Evolutionary conservation across 345 rosid genomes (phyloP), one percentile per base, ranked within the genome.

Genomic region (Passiflora organensis): DNA sequence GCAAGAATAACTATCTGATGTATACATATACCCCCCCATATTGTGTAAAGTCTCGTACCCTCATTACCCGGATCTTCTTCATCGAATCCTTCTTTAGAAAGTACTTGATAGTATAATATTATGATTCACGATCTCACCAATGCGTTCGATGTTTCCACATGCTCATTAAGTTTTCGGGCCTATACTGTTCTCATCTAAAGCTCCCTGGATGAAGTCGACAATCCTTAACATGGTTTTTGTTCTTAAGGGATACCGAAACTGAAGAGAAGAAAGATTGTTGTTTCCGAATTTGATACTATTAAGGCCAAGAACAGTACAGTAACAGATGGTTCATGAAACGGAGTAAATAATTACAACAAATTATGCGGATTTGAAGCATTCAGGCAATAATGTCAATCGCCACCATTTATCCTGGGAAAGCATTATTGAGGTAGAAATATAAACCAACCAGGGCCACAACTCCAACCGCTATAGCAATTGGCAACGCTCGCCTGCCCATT

Each of bases 381-480:
- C 22, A 43, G 21, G 43, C 8, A n/a, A n/a, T 18, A 10, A 37
- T 43, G 20, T n/a, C 19, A 32, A 9, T 38, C 16, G 14, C 9
- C 34, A 46, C 24, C 50, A 10, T 51, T 53, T 48, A 76, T 8
- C 76, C 79, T 62, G 53, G 64, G 64, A 55, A 63, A 47, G 44
- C 24, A 32, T 41, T 70, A 70, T 82, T 88, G 69, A 91, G 81
- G 49, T 86, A 91, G 66, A 86, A 84, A 76, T 86, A 88, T 37
- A 91, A 62, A 23, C 69, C 98, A 57, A 76, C 93, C 10, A 91
- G 89, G 37, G 73, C 89, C 48, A 66, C 72, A 66, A 57, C 70
- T 53, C 95, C 98, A 59, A 82, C 77, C 0, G 57, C 95, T 19
- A 84, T 62, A 2, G 81, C 93, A 56, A 91, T 74, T 1, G 95